Base-by-base conservation (phyloP, 805 yeast genomes). In the Henningerozyma blattae region DNA sequence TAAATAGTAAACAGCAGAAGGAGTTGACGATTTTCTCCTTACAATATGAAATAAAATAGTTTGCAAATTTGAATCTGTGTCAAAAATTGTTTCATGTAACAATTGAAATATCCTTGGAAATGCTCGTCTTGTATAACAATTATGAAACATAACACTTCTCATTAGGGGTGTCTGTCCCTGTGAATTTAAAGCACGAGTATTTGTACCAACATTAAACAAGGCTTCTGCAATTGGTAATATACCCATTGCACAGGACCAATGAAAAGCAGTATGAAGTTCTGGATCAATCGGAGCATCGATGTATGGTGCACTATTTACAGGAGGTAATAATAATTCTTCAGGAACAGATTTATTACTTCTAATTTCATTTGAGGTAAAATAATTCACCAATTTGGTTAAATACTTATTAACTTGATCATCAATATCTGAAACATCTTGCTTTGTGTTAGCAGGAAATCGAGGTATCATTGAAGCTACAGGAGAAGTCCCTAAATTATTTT, bases 221-320 rank as follows among this genome's bases (percentile, higher is more conserved):
- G 86, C 70, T 44, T 80, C 91, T 36, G 84, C 76, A 58, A 87
- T 75, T 31, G 69, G 70, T 22, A 79, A 58, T 52, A 78, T 83
- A 3, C 97, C 98, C 72, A 91, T 85, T 1, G 97, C 81, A 39
- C 96, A 85, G 0, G 97, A 94, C 96, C 97, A 91, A 58, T 91
- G 98, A 45, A 91, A 75, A 2, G 94, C 80, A 0, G 95, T 82
- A 51, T 91, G 93, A 1, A 95, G 93, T 50, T 91, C 96, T 38
- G 83, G 87, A 53, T 91, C 98, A 18, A 91, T 83, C 4, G 85
- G 76, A 34, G 80, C 83, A 51, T 65, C 76, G 61, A 77, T 70
- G 40, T 50, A 55, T 8, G 60, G 60, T 18, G 55, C 53, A 35
- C 57, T 48, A 29, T 52, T 39, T 12, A 40, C 38, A 5, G 60